A percentile compares a stretch with the other conserved stretches of the same genome.
phyloP scores from a whole-genome alignment of 495 filamentous ascomycete genomes.

The Rhizodiscina lignyota region DNA sequence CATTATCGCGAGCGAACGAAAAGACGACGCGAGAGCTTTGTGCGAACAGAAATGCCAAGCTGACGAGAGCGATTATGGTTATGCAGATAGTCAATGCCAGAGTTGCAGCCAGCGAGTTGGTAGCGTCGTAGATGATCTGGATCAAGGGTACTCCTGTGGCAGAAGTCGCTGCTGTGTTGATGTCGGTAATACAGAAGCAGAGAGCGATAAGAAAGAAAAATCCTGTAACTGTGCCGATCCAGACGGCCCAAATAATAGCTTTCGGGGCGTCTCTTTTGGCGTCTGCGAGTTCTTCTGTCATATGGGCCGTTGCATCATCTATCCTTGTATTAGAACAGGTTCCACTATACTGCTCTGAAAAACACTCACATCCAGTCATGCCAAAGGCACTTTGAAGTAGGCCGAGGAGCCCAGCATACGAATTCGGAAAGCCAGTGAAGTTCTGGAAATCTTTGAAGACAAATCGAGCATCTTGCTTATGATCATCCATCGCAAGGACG shows the following conservation, averaged over 20 bases:
- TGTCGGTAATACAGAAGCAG: slow-evolving; percentile 35
- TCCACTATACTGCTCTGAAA: too few relatives aligned
- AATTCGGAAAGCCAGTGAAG: slow-evolving; percentile 31
- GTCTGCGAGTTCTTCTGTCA: slow-evolving; percentile 35
- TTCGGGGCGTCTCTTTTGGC: slow-evolving; percentile 33
- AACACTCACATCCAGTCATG: slow-evolving; percentile 32
- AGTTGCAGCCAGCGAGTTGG: slow-evolving; percentile 24
- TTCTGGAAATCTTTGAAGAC: slow-evolving; percentile 43
- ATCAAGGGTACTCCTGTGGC: slow-evolving; percentile 31
- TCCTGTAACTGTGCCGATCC: slow-evolving; percentile 32
- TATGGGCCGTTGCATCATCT: slow-evolving; percentile 28
- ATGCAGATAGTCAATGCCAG: slow-evolving; percentile 26
- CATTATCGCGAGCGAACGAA: slow-evolving; percentile 32
- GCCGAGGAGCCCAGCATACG: slow-evolving; percentile 37
- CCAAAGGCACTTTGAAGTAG: slow-evolving; percentile 41
- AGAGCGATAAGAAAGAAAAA: slow-evolving; percentile 30
- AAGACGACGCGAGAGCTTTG: slow-evolving; percentile 28
- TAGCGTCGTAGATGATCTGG: slow-evolving; percentile 32
- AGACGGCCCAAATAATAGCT: slow-evolving; percentile 38
- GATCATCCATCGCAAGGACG: slow-evolving; percentile 34
- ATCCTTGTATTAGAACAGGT: slow-evolving; percentile 28
- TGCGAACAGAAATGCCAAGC: slow-evolving; percentile 26
- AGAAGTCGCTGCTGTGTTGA: slow-evolving; percentile 22
- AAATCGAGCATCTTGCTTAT: slow-evolving; percentile 37
- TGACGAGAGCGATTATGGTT: slow-evolving; percentile 24